These are phyloP conservation scores for Stramenopiles sp. DNA, from an alignment of 352 stramenopile genomes.

Conservation along the genomic window DNA sequence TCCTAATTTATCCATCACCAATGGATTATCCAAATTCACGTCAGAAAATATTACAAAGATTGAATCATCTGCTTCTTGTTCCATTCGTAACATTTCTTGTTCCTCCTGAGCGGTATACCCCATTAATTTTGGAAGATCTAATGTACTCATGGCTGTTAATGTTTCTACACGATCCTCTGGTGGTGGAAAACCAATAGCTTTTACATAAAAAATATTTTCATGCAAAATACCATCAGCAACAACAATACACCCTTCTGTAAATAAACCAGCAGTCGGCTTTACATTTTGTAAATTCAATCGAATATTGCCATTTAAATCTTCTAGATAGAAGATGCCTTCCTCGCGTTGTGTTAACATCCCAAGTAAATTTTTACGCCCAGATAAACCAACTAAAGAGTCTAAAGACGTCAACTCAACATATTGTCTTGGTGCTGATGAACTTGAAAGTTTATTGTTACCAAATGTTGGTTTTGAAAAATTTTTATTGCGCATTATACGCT, in stretches of 20 bases:
- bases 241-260: constrained; percentile 72
- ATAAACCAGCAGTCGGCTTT: constrained; percentile 54
- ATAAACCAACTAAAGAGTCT: constrained; percentile 52
- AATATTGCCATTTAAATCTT: constrained; percentile 53
- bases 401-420: constrained; percentile 41
- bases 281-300: constrained; percentile 44
- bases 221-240: constrained; percentile 70
- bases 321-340: constrained; percentile 42
- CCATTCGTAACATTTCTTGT: constrained; percentile 46
- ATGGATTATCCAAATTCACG: constrained; percentile 70
- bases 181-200: constrained; percentile 67
- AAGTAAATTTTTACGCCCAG: constrained; percentile 44
- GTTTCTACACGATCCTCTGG: constrained; percentile 52
- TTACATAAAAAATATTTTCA: constrained; percentile 8
- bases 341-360: constrained; percentile 58
- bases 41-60: constrained; percentile 79
- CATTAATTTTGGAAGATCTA: constrained; percentile 46
- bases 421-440: too few species aligned
- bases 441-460: too few species aligned
- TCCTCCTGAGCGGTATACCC: constrained; percentile 28
- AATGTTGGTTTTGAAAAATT: too few species aligned
- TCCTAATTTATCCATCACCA: constrained; percentile 63
- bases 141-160: constrained; percentile 38
- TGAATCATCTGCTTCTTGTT: constrained; percentile 48
- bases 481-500: too few species aligned